Conservation (phyloP, 345 rosid species). For the Combretum micranthum region DNA sequence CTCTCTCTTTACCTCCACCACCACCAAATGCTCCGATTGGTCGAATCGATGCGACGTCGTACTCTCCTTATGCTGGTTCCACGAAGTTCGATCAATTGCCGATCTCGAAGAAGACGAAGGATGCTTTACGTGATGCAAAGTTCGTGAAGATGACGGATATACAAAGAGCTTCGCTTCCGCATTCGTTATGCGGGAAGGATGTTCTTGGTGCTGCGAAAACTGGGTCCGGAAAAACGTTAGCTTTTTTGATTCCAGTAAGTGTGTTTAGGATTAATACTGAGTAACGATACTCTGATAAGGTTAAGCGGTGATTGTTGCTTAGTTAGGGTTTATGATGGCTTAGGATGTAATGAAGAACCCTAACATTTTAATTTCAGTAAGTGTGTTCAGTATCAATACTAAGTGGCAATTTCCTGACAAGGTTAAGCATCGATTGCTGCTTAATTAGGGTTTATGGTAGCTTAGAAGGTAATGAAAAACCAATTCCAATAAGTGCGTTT, state of each 20-base stretch:
- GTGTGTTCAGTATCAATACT: too few species aligned
- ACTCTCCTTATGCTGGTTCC: slow-evolving; percentile 61
- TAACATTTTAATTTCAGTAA: too few species aligned
- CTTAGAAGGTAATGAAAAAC: too few species aligned
- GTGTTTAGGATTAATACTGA: background rate
- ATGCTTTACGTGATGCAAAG: slow-evolving; percentile 50
- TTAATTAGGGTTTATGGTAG: too few species aligned
- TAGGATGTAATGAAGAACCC: too few species aligned
- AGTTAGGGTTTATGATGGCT: too few species aligned
- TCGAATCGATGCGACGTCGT: slow-evolving; percentile 31
- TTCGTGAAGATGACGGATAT: slow-evolving; percentile 67
- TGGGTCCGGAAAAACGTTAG: slow-evolving; percentile 92
- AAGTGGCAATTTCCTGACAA: too few species aligned
- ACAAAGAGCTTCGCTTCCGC: slow-evolving; percentile 84
- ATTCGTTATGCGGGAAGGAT: slow-evolving; percentile 80
- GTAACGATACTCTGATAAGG: too few species aligned
- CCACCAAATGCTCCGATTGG: slow-evolving; percentile 50
- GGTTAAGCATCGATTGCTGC: too few species aligned
- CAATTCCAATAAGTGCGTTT: too few species aligned
- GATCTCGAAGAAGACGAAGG: slow-evolving; percentile 63
- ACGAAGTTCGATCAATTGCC: slow-evolving; percentile 62
- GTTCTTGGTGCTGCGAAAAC: slow-evolving; percentile 93
- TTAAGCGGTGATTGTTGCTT: too few species aligned
- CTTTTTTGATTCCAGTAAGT: slow-evolving; percentile 85
- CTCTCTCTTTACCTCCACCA: slow-evolving; percentile 45